Evolutionary conservation across 108 stramenopile genomes (phyloP), one percentile per base, ranked within the genome.

Genomic region (Stephanodiscus triporus): DNA sequence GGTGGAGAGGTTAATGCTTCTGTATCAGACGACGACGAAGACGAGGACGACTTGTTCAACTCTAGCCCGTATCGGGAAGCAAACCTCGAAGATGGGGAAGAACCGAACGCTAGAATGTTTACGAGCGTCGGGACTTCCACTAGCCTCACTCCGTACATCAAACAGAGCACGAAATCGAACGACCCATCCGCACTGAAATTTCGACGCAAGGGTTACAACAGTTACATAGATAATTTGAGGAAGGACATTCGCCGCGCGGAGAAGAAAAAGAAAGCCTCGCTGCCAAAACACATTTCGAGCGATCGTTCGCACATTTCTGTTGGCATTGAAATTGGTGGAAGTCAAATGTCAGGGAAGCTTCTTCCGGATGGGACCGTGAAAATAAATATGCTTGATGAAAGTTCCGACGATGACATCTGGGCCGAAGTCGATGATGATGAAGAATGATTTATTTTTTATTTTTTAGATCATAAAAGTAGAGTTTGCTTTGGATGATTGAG

Each of bases 11-110:
- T 9, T 11, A 17, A 53, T 53, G 51, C 5, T 53, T 53, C 51
- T 65, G 26, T 10, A 10, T 64, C 73, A 17, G 51, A 17, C 42
- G 32, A 54, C 20, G 40, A 68, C 10, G 63, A 73, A 0, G 72
- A 74, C 36, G 72, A 72, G 45, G 73, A 75, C 32, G 65, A 75
- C 38, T 49, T 66, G 20, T 75, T 75, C 26, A 26, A 75, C 11
- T 75, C 73, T 14, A 75, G 63, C 2, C 73, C 73, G 29, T 34
- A 55, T 13, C 56, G 73, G 11, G 65, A 57, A 16, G 51, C 73
- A 20, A 9, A 43, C 0, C 23, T 63, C n/a, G 34, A 75, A 43
- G 37, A 47, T 14, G 63, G 57, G 37, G 47, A 66, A 36, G 73
- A 56, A 23, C 27, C 14, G 29, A 36, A 66, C 36, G 51, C 65